Evolutionary conservation across 768 basidiomycete species (phyloP), one percentile per base, ranked within the genome.

Genomic region (Naganishia vishniacii): DNA sequence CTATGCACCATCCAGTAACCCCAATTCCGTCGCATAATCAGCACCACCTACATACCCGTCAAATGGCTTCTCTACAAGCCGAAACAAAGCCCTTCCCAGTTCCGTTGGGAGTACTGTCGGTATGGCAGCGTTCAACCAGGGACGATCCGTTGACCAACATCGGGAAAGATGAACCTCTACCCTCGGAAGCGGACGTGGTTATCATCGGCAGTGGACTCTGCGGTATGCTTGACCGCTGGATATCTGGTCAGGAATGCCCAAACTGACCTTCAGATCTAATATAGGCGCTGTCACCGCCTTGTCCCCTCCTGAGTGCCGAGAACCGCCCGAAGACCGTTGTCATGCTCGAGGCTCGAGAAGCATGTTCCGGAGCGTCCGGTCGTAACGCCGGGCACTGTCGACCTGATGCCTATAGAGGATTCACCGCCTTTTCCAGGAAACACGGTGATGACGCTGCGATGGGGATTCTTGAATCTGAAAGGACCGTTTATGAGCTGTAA

Each of bases 321-420:
- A 15, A 40, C 16, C 53, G 37, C 11, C 53, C 53, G 2, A 62
- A 26, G 29, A 29, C 44, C 16, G 61, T 86, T 0, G 84, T 85
- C 18, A 79, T 93, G 13, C 75, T 95, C 9, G 91, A 94, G 72
- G 92, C 90, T 4, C 80, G 92, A 69, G 86, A 89, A 48, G 65
- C 67, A n/a, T 71, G 68, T 34, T 73, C 72, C 2, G 74, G 74
- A 9, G 74, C 71, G 87, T 92, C 75, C 88, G 91, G 90, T 25
- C 78, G 88, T 34, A 69, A 80, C 49, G 70, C 66, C 34, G 75
- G 66, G 48, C 74, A 66, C 69, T 74, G 63, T 69, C 64, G 73
- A 48, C 72, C 69, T 15, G 68, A 73, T 68, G 40, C 46, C 51
- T 62, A 56, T 20, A 34, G 53, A 41, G 53, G 53, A 2, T 56